Evolutionary conservation across 345 rosid genomes (phyloP), one percentile per base, ranked within the genome.

Genomic region (Eucalyptus urophylla): DNA sequence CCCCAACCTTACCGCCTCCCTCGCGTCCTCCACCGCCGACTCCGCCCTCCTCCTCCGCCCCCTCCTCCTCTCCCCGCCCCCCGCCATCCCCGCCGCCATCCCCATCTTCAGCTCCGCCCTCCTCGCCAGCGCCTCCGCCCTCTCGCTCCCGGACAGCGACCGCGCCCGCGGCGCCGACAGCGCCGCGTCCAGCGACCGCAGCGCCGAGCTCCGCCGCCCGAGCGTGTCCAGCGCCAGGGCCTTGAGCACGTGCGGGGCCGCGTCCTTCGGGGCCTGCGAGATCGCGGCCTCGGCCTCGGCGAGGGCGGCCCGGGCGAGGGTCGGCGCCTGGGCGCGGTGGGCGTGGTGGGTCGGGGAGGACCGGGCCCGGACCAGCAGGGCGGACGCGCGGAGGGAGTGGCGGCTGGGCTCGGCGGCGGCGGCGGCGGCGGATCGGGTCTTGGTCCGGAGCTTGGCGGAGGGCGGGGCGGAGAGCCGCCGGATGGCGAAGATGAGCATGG

Each of bases 101-200:
- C 91, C 91, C 49, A 95, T 17, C 88, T 94, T 94, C 92, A 96
- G 89, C 93, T 96, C 97, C 6, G 95, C 97, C 86, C 96, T 92
- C 89, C 90, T 92, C 15, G 93, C 91, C 58, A 94, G 93, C 87
- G 85, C 85, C 85, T 40, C 85, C 85, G 85, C 47, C 83, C 85
- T 40, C 29, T 76, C 85, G 3, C 15, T 92, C 94, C 54, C 94
- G 95, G 90, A 80, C 33, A 95, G 93, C 15, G 93, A 91, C 87
- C 91, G 94, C 89, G 89, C 92, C 17, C 95, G 93, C 88, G 94
- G 93, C 27, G 89, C 89, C 67, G 93, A 90, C 51, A 96, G 91
- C 37, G 97, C 97, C 89, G 85, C 86, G 24, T 95, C 96, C 22
- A 95, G 92, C 89, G 95, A 92, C 86, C 92, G 92, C 62, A 95